A percentile compares a stretch with the other conserved stretches of the same genome.
Conservation (phyloP, 495 filamentous ascomycete genomes). For the Jackrogersella multiformis region DNA sequence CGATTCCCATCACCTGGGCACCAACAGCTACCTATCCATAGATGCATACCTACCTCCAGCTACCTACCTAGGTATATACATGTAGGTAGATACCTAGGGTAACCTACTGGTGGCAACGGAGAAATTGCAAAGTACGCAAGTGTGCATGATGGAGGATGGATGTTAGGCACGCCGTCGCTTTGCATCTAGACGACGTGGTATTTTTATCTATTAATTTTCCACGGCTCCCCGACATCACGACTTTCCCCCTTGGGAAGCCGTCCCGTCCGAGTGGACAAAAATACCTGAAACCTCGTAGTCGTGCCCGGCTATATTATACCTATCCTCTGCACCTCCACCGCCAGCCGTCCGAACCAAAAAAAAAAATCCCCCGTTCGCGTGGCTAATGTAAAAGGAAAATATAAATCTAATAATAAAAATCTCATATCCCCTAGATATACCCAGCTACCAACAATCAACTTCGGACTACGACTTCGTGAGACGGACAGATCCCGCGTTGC, state of each 20-base stretch:
- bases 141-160: not conserved
- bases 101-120: no score
- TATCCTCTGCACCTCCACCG: conserved; percentile 5
- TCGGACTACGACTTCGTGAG: conserved; percentile 6
- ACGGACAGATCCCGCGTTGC: conserved; percentile 30
- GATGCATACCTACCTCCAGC: no score
- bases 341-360: not conserved
- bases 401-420: no score
- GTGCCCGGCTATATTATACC: conserved; percentile 18
- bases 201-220: no score
- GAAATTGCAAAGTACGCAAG: not conserved
- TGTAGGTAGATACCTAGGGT: no score
- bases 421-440: conserved; percentile 2
- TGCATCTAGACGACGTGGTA: no score
- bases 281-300: conserved; percentile 26
- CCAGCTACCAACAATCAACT: not conserved
- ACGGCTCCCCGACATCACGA: no score
- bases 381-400: conserved; percentile 5
- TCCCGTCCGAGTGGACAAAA: conserved; percentile 15
- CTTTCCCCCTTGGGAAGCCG: conserved; percentile 28
- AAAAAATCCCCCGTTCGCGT: no score
- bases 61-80: no score
- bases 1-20: no score
- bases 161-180: no score
- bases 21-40: no score